A percentile compares a stretch with the other conserved stretches of the same genome.
Evolutionary conservation across 108 stramenopile species (phyloP).

Genomic region (Pseudonitzschia multiseries): DNA sequence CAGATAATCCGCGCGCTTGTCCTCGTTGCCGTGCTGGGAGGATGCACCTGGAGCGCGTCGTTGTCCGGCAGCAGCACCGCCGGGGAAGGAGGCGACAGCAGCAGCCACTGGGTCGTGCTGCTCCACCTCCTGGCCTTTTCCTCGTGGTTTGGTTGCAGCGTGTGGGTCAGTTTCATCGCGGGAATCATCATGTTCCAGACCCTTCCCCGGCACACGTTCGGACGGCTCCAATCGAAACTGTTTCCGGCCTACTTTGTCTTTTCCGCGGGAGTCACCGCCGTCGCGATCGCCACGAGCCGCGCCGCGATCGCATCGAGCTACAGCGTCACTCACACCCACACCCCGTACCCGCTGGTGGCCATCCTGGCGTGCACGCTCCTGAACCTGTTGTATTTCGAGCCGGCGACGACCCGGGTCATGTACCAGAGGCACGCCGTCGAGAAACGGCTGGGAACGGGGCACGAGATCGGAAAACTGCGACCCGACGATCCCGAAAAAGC

Average conservation of each 20-base stretch:
- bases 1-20: conserved; percentile 13
- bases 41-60: background rate
- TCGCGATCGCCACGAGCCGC: conserved; percentile 38
- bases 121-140: conserved; percentile 63
- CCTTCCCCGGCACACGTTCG: conserved; percentile 80
- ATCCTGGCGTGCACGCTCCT: conserved; percentile 55
- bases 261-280: conserved; percentile 44
- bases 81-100: background rate
- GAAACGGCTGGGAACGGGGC: conserved; percentile 40
- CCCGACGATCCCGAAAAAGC: conserved; percentile 23
- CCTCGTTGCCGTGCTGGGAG: conserved; percentile 7
- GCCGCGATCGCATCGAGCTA: conserved; percentile 29
- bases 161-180: conserved; percentile 73
- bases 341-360: conserved; percentile 36
- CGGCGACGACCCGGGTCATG: conserved; percentile 63
- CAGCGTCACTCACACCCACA: no score
- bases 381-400: conserved; percentile 74
- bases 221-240: conserved; percentile 75
- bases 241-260: conserved; percentile 81
- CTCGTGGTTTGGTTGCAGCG: conserved; percentile 76
- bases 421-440: conserved; percentile 62
- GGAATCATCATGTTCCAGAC: conserved; percentile 87
- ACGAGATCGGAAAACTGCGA: conserved; percentile 63
- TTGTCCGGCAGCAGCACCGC: no score
- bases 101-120: conserved; percentile 27